Conservation (phyloP, 805 yeast species). For the Ogataea thermomethanolica region DNA sequence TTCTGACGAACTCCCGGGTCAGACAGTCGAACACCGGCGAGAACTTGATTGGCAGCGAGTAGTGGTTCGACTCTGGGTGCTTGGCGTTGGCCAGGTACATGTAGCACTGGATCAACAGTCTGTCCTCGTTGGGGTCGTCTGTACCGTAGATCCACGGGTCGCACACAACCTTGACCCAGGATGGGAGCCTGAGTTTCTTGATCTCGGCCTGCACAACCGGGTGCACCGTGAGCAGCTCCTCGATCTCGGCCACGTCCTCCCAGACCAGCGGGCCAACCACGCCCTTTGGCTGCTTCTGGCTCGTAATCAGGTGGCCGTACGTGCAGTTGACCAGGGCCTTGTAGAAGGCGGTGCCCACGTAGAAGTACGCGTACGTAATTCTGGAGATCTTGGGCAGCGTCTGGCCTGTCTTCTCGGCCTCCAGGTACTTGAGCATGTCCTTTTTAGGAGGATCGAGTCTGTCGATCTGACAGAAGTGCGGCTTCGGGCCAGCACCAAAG, state of each 20-base stretch:
- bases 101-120: slow-evolving; percentile 66
- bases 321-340: slow-evolving; percentile 71
- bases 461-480: slow-evolving; percentile 66
- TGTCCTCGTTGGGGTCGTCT: slow-evolving; percentile 49
- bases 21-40: slow-evolving; percentile 69
- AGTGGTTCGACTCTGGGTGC: slow-evolving; percentile 72
- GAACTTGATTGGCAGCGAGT: slow-evolving; percentile 69
- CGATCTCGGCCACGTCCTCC: slow-evolving; percentile 56
- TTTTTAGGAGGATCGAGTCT: slow-evolving; percentile 77
- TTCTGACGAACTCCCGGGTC: slow-evolving; percentile 59
- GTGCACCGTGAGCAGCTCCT: slow-evolving; percentile 47
- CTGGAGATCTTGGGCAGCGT: slow-evolving; percentile 60
- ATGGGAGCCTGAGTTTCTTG: slow-evolving; percentile 62
- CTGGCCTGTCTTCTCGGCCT: slow-evolving; percentile 57
- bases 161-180: slow-evolving; percentile 48
- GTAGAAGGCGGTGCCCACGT: slow-evolving; percentile 49
- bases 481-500: slow-evolving; percentile 46
- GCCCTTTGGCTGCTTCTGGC: slow-evolving; percentile 54
- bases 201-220: slow-evolving; percentile 64
- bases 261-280: slow-evolving; percentile 70
- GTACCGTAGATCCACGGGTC: slow-evolving; percentile 91
- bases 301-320: slow-evolving; percentile 58
- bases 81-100: slow-evolving; percentile 66
- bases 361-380: slow-evolving; percentile 65
- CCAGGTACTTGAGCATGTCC: slow-evolving; percentile 62